Conservation (phyloP, 164 flowering plant species). For the Annona squamosa region DNA sequence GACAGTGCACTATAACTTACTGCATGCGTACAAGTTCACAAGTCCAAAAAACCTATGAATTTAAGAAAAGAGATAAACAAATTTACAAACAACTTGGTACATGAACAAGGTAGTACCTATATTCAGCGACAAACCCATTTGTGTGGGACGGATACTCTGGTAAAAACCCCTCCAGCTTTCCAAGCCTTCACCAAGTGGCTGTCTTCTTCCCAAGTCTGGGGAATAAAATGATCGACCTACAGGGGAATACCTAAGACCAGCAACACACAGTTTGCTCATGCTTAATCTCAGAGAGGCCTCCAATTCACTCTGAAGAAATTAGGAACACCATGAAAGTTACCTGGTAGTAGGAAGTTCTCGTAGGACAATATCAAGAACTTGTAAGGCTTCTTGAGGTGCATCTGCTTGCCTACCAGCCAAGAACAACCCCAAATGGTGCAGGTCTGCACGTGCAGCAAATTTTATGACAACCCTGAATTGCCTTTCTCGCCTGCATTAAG, state of each 20-base stretch:
- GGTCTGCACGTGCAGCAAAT: constrained; percentile 81
- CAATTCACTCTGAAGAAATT: neutral
- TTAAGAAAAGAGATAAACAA: no score
- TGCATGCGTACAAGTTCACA: no score
- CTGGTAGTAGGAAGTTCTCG: constrained; percentile 79
- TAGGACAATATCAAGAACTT: constrained; percentile 90
- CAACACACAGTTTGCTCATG: neutral
- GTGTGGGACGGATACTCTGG: constrained; percentile 96
- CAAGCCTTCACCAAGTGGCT: constrained; percentile 81
- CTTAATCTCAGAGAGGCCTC: neutral
- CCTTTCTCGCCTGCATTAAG: constrained; percentile 56
- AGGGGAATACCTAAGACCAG: constrained; percentile 53
- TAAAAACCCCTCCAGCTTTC: constrained; percentile 98
- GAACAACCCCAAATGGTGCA: constrained; percentile 84
- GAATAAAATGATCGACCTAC: constrained; percentile 90
- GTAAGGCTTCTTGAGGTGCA: constrained; percentile 99
- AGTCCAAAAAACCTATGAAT: no score
- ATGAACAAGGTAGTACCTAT: constrained; percentile 44
- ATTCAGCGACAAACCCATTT: constrained; percentile 93
- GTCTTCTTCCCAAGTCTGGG: constrained; percentile 72
- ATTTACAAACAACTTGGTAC: no score
- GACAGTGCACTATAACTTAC: no score
- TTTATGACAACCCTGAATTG: constrained; percentile 76
- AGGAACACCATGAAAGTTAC: constrained; percentile 24
- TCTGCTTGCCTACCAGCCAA: constrained; percentile 83